phyloP scores from a whole-genome alignment of 2,329 filamentous ascomycete genomes.

The Aureobasidium uvarum region DNA sequence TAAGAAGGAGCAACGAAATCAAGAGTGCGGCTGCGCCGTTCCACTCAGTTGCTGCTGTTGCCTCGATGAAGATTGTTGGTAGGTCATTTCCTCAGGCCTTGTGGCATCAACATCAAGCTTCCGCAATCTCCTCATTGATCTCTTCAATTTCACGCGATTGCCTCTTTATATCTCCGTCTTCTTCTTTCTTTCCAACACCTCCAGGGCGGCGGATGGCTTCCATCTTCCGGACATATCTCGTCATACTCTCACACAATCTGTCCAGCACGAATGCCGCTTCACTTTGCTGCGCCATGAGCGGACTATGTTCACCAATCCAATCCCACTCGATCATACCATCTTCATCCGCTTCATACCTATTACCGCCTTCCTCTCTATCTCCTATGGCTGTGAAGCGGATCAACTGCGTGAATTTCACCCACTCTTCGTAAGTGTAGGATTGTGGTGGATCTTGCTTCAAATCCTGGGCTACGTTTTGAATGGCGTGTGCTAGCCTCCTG shows the following conservation, averaged over 20 bases:
- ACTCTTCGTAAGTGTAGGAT: constrained; percentile 77
- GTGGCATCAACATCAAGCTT: background rate
- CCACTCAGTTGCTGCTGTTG: no score
- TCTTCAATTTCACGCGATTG: constrained; percentile 1
- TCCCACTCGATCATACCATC: constrained; percentile 66
- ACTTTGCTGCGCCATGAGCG: constrained; percentile 60
- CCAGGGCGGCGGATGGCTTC: background rate
- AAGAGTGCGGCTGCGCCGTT: no score
- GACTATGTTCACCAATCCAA: constrained; percentile 68
- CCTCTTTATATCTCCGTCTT: background rate
- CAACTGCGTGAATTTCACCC: constrained; percentile 78
- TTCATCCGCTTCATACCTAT: constrained; percentile 47
- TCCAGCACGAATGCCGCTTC: constrained; percentile 68
- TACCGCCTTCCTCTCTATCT: constrained; percentile 33
- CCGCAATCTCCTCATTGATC: constrained; percentile 20
- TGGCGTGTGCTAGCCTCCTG: constrained; percentile 64
- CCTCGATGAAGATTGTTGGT: no score
- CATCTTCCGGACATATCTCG: constrained; percentile 44
- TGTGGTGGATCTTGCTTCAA: constrained; percentile 58
- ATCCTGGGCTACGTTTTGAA: constrained; percentile 64
- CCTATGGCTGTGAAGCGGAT: constrained; percentile 57
- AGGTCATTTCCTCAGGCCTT: background rate
- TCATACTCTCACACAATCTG: constrained; percentile 63
- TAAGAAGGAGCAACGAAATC: no score
- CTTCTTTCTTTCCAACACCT: background rate